phyloP scores from a whole-genome alignment of 768 basidiomycete species.

The Calocybe cyanea region DNA sequence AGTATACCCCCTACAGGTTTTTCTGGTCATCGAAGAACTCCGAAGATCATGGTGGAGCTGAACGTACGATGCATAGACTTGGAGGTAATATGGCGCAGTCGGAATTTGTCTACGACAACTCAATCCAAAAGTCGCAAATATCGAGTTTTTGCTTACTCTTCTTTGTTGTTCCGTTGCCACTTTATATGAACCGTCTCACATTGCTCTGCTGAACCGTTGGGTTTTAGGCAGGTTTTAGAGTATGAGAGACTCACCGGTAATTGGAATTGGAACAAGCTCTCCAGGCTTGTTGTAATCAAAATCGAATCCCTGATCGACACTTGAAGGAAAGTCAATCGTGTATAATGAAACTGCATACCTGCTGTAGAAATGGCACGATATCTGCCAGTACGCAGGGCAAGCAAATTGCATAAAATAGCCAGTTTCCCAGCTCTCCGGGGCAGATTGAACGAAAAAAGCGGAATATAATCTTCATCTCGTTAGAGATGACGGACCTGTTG shows the following conservation, averaged over 20 bases:
- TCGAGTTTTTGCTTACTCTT: conserved; percentile 20
- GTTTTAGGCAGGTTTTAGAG: neutral
- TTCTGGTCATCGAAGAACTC: no score
- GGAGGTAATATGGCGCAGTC: conserved; percentile 44
- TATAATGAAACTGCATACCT: conserved; percentile 9
- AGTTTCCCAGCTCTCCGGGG: neutral
- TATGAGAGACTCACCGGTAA: conserved; percentile 23
- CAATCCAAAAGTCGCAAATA: neutral
- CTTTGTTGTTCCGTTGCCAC: conserved; percentile 29
- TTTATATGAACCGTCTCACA: conserved; percentile 33
- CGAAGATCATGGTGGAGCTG: neutral
- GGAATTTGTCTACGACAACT: conserved; percentile 35
- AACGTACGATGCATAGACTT: conserved; percentile 45
- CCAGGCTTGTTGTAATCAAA: conserved; percentile 30
- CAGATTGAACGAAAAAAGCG: neutral
- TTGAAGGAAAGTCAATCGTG: neutral
- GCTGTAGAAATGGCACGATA: conserved; percentile 20
- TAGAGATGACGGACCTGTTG: no score
- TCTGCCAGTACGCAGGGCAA: conserved; percentile 1
- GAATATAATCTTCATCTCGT: no score
- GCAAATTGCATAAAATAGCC: neutral
- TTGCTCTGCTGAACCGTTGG: conserved; percentile 23
- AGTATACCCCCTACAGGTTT: no score
- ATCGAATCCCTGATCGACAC: conserved; percentile 28
- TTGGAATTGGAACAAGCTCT: conserved; percentile 26